Evolutionary conservation across 345 rosid genomes (phyloP), one percentile per base, ranked within the genome.

Genomic region (Lepidium didymum): DNA sequence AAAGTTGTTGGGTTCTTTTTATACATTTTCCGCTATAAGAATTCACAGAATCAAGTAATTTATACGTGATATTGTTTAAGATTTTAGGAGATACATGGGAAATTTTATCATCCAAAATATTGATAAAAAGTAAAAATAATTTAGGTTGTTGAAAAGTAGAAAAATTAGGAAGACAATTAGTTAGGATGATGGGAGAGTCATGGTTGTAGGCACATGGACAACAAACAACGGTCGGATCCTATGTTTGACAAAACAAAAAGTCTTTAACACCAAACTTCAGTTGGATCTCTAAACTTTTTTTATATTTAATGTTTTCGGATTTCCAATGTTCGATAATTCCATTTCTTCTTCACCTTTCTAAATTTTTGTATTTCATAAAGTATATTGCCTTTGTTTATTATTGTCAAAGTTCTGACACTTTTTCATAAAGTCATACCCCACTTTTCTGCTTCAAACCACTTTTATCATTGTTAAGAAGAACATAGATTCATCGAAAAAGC

Each of bases 141-240:
- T 19, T 25, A 68, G 47, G 25, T 37, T 54, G 42, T 44, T 43
- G 63, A 74, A 38, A 60, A 41, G 67, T 52, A 67, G 61, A 57
- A 67, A 74, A 52, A 61, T 42, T 60, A 67, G 60, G 51, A 67
- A 68, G 78, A 74, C 69, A 61, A 46, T 68, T 74, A 74, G 78
- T 74, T 74, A 62, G 64, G 62, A 36, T 67, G 73, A 53, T 74
- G 77, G 56, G 49, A 66, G 13, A 68, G 56, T 59, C 73, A 44
- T 59, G 73, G 52, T 10, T 44, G 55, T 11, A 60, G 13, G 73
- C 77, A 74, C 78, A 74, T 74, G 78, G 63, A 44, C 78, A 67
- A 61, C 67, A 61, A 74, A 68, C 74, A 74, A 74, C 57, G 78
- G 78, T 74, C 74, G 78, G 78, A 67, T 62, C 64, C 78, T 74